These are phyloP conservation scores for Pseudozyma tsukubaensis DNA, from an alignment of 1,284 basidiomycete genomes.

Conservation along the genomic window DNA sequence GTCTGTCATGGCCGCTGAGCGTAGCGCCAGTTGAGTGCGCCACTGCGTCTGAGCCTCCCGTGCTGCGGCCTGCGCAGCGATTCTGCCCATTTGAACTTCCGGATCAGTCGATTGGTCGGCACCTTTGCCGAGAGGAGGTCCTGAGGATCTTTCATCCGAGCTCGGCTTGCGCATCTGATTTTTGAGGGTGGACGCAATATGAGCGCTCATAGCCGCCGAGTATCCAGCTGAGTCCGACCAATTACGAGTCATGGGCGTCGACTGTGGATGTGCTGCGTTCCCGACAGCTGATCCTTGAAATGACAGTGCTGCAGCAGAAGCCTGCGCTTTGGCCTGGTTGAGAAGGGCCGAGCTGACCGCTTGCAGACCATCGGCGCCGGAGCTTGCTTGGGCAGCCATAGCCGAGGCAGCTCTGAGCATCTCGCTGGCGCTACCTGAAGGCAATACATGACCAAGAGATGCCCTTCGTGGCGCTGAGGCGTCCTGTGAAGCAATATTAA, in stretches of 20 bases:
- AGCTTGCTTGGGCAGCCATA: slow-evolving; percentile 53
- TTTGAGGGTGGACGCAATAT: slow-evolving; percentile 41
- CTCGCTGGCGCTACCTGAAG: slow-evolving; percentile 37
- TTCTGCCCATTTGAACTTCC: slow-evolving; percentile 44
- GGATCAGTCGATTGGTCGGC: slow-evolving; percentile 8
- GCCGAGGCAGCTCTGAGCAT: slow-evolving; percentile 57
- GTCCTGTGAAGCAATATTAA: not conserved
- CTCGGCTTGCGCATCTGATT: slow-evolving; percentile 24
- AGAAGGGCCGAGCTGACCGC: slow-evolving; percentile 54
- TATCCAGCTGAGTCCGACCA: slow-evolving; percentile 44
- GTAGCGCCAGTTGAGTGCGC: slow-evolving; percentile 49
- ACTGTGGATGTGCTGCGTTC: slow-evolving; percentile 9
- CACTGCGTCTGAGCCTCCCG: slow-evolving; percentile 54
- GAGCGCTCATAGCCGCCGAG: slow-evolving; percentile 56
- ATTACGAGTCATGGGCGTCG: slow-evolving; percentile 37
- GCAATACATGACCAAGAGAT: slow-evolving; percentile 15
- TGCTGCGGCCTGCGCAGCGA: slow-evolving; percentile 52
- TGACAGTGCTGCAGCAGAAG: slow-evolving; percentile 18
- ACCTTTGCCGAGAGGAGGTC: no score
- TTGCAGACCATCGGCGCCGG: slow-evolving; percentile 49
- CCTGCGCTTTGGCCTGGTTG: slow-evolving; percentile 52
- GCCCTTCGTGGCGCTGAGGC: slow-evolving; percentile 23
- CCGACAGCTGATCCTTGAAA: slow-evolving; percentile 5
- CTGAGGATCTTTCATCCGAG: not conserved
- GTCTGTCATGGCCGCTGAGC: slow-evolving; percentile 19